Conservation (phyloP, 176 grass and related monocot species). For the Triticum monococcum region DNA sequence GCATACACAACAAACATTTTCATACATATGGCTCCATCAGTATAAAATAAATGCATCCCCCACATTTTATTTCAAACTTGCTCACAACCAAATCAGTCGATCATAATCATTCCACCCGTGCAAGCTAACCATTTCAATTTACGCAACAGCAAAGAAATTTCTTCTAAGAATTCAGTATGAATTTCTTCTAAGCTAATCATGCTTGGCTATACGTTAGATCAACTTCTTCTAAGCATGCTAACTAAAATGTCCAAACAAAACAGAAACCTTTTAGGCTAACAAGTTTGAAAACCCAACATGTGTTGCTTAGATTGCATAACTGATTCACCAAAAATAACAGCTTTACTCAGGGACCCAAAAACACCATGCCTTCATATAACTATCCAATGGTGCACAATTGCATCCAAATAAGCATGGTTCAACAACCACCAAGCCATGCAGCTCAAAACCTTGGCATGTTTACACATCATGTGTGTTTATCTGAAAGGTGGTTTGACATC, state of each 20-base stretch:
- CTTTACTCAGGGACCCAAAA: not conserved
- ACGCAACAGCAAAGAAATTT: not conserved
- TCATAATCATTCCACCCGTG: not conserved
- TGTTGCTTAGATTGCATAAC: not conserved
- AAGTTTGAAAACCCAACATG: not conserved
- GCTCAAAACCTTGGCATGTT: not conserved
- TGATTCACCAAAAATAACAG: not conserved
- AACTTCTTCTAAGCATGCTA: not conserved
- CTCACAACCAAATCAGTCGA: not conserved
- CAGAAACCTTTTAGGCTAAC: not conserved
- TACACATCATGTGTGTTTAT: not conserved
- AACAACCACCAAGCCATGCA: not conserved
- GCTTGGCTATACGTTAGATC: too few relatives aligned
- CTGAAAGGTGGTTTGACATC: not conserved
- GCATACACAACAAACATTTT: too few relatives aligned
- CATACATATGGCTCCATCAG: not conserved
- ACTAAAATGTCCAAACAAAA: not conserved
- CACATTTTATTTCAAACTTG: not conserved
- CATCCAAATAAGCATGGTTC: not conserved
- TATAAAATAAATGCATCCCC: not conserved
- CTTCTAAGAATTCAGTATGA: too few relatives aligned
- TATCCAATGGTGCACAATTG: not conserved
- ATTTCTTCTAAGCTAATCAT: too few relatives aligned
- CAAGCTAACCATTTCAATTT: not conserved
- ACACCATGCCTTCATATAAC: not conserved